Conservation (phyloP, 2,329 filamentous ascomycete species). For the Xylariaceae sp. region DNA sequence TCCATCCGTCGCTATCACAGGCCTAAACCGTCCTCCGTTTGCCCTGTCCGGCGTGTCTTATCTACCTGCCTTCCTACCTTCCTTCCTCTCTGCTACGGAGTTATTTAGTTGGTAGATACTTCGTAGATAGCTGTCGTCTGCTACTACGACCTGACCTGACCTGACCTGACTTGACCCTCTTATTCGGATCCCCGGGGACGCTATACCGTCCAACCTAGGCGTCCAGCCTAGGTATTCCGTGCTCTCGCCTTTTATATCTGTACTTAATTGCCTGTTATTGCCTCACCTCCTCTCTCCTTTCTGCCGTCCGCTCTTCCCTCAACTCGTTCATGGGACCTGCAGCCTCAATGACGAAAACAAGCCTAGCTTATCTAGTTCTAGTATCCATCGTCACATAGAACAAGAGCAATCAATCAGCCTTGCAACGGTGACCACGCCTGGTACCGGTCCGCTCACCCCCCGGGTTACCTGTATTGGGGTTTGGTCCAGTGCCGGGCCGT, state of each 20-base stretch:
- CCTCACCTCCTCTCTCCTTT: not conserved
- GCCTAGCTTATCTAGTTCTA: constrained; percentile 53
- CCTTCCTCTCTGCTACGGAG: too few relatives aligned
- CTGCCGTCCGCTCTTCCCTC: not conserved
- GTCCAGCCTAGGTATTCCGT: not conserved
- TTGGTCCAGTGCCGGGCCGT: constrained; percentile 14
- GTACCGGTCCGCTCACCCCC: constrained; percentile 10
- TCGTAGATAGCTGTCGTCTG: not conserved
- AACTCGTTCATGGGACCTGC: constrained; percentile 7
- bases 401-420: constrained; percentile 19
- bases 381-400: constrained; percentile 49
- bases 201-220: constrained; percentile 1
- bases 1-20: constrained; percentile 13
- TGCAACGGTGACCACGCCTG: constrained; percentile 16
- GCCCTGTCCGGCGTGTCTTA: not conserved
- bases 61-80: not conserved
- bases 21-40: not conserved
- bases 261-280: not conserved
- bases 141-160: constrained; percentile 5
- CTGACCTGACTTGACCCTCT: constrained; percentile 12
- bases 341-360: constrained; percentile 53
- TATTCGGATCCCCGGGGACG: not conserved
- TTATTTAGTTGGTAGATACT: too few relatives aligned
- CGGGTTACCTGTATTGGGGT: constrained; percentile 9
- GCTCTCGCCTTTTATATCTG: not conserved